Conservation (phyloP, 139 green algal species). For the Tetratostichococcus sp. region DNA sequence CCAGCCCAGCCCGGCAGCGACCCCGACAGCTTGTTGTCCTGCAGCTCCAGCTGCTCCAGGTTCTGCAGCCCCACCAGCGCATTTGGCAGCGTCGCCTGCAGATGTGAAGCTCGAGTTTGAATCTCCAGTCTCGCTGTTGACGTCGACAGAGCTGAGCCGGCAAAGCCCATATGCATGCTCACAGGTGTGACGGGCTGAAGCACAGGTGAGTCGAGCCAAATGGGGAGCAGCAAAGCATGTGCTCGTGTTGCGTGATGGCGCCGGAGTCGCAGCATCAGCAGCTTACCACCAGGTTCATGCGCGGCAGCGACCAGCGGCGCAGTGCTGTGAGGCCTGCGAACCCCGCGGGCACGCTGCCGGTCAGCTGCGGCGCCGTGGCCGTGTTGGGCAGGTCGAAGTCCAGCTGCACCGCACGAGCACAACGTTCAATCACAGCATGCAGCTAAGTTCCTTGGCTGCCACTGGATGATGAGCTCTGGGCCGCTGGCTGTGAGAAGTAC, state of each 20-base stretch:
- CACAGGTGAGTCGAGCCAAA: too few relatives aligned
- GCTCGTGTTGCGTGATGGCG: too few relatives aligned
- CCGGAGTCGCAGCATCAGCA: slow-evolving; percentile 5
- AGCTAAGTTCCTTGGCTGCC: too few relatives aligned
- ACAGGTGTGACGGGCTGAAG: too few relatives aligned
- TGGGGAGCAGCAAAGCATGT: background rate
- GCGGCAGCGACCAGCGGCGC: slow-evolving; percentile 1
- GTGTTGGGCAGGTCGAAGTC: background rate
- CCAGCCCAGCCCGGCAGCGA: slow-evolving; percentile 16
- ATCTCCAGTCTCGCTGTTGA: too few relatives aligned
- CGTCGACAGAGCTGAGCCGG: background rate
- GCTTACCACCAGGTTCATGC: background rate
- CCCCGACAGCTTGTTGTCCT: slow-evolving; percentile 29
- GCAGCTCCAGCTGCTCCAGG: slow-evolving; percentile 33
- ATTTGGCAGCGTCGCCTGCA: slow-evolving; percentile 21
- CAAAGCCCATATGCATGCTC: too few relatives aligned
- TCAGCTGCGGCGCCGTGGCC: background rate
- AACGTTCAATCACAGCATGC: too few relatives aligned
- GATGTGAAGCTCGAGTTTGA: too few relatives aligned
- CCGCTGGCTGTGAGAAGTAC: too few relatives aligned
- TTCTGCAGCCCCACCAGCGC: slow-evolving; percentile 3
- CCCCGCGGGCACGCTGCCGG: background rate
- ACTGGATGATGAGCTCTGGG: too few relatives aligned
- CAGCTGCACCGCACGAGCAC: background rate
- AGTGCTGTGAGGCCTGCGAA: slow-evolving; percentile 21